phyloP scores from a whole-genome alignment of 768 basidiomycete species.

The Boletales sp. region DNA sequence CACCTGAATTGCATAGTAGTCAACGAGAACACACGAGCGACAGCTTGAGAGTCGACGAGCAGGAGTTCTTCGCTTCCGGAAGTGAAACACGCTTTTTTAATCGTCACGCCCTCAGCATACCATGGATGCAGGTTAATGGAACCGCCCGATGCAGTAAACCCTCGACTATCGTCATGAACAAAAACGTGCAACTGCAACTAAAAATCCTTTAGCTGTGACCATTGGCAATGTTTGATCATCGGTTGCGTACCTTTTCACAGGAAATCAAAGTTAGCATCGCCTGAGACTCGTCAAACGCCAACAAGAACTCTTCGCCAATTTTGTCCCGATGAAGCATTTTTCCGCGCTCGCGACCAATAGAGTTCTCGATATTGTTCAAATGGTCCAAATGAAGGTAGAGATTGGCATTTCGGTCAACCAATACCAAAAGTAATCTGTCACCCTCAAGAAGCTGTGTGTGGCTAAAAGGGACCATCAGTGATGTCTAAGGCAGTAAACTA shows the following conservation, averaged over 20 bases:
- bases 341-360: slow-evolving; percentile 29
- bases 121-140: slow-evolving; percentile 42
- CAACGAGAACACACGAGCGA: slow-evolving; percentile 51
- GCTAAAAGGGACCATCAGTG: slow-evolving; percentile 14
- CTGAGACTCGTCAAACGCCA: slow-evolving; percentile 52
- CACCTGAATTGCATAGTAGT: slow-evolving; percentile 54
- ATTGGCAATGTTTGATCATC: background rate
- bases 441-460: slow-evolving; percentile 40
- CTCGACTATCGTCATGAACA: slow-evolving; percentile 44
- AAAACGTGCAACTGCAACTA: slow-evolving; percentile 44
- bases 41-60: slow-evolving; percentile 41
- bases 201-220: background rate
- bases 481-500: background rate
- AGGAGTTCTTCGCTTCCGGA: slow-evolving; percentile 51
- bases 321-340: slow-evolving; percentile 42
- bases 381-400: slow-evolving; percentile 39
- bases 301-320: slow-evolving; percentile 41
- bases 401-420: slow-evolving; percentile 31
- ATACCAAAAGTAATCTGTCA: slow-evolving; percentile 38
- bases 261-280: slow-evolving; percentile 46
- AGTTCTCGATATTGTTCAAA: slow-evolving; percentile 29
- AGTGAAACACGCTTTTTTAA: slow-evolving; percentile 43
- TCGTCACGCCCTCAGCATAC: slow-evolving; percentile 37
- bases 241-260: slow-evolving; percentile 36
- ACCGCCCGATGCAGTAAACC: slow-evolving; percentile 41